phyloP scores from a whole-genome alignment of 1,284 basidiomycete genomes.

The Abortiporus biennis region DNA sequence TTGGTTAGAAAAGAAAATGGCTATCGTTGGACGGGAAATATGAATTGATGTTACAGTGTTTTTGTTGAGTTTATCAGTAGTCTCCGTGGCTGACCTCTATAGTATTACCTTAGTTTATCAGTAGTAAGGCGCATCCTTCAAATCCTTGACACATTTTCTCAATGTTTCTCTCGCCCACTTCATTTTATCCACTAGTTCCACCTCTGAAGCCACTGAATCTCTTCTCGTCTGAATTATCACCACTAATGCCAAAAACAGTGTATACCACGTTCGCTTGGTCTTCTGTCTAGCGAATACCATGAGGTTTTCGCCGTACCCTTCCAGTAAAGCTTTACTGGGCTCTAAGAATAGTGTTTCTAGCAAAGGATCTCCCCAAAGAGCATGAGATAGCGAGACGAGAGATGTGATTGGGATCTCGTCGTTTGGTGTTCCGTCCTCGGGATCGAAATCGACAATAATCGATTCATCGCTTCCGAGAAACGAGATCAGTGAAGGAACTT shows the following conservation, averaged over 20 bases:
- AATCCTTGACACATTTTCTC: slow-evolving; percentile 27
- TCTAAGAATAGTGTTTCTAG: slow-evolving; percentile 56
- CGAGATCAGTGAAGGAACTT: slow-evolving; percentile 60
- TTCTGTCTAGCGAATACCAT: slow-evolving; percentile 51
- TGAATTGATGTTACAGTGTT: too few species aligned
- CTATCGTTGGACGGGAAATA: too few species aligned
- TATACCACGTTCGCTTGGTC: slow-evolving; percentile 71
- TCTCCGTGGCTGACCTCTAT: too few species aligned
- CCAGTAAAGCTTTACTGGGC: slow-evolving; percentile 42
- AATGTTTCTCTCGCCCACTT: slow-evolving; percentile 39
- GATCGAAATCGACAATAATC: slow-evolving; percentile 33
- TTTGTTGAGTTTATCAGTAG: too few species aligned
- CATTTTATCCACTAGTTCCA: slow-evolving; percentile 19
- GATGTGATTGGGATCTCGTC: slow-evolving; percentile 24
- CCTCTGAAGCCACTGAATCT: slow-evolving; percentile 11
- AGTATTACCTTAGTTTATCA: too few species aligned
- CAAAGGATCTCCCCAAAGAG: slow-evolving; percentile 71
- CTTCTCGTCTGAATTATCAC: slow-evolving; percentile 34
- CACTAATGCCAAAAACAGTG: slow-evolving; percentile 53
- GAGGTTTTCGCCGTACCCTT: slow-evolving; percentile 50
- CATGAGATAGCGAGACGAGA: slow-evolving; percentile 38
- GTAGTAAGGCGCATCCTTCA: slow-evolving; percentile 46
- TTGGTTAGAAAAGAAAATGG: too few species aligned
- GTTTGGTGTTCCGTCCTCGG: slow-evolving; percentile 12
- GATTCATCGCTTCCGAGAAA: slow-evolving; percentile 52